phyloP scores from a whole-genome alignment of 805 yeast genomes.

The Saccharomyces paradoxus region DNA sequence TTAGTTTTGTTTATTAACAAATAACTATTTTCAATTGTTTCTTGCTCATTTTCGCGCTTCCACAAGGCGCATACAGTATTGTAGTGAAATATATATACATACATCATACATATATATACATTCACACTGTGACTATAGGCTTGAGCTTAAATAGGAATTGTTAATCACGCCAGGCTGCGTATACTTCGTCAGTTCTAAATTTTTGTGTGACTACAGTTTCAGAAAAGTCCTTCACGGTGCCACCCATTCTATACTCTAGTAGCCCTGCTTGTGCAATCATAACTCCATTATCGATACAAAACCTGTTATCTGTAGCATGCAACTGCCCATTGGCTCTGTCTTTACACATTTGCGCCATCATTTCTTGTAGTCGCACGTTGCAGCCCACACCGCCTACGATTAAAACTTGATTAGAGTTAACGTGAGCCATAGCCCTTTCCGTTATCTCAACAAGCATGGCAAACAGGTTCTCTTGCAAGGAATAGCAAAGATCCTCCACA shows the following conservation, averaged over 20 bases:
- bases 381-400: conserved; percentile 99
- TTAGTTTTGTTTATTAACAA: not conserved
- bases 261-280: conserved; percentile 99
- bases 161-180: conserved; percentile 76
- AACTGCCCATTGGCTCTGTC: conserved; percentile 79
- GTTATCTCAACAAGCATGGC: conserved; percentile 97
- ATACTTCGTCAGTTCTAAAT: conserved; percentile 90
- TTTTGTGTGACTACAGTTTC: conserved; percentile 87
- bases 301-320: conserved; percentile 91
- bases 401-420: conserved; percentile 75
- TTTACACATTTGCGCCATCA: conserved; percentile 92
- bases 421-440: conserved; percentile 98
- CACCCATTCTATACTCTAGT: conserved; percentile 76
- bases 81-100: not conserved
- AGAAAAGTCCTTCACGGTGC: conserved; percentile 41
- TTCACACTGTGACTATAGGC: no score
- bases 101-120: not conserved
- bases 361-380: conserved; percentile 79
- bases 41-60: not conserved
- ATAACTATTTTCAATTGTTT: not conserved
- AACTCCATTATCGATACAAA: conserved; percentile 95
- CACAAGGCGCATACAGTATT: not conserved
- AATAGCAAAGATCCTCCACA: conserved; percentile 82
- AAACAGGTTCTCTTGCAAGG: conserved; percentile 84
- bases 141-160: not conserved